A percentile compares a stretch with the other conserved stretches of the same genome.
phyloP scores from a whole-genome alignment of 2,329 filamentous ascomycete genomes.

The Aspergillus pseudoterreus region DNA sequence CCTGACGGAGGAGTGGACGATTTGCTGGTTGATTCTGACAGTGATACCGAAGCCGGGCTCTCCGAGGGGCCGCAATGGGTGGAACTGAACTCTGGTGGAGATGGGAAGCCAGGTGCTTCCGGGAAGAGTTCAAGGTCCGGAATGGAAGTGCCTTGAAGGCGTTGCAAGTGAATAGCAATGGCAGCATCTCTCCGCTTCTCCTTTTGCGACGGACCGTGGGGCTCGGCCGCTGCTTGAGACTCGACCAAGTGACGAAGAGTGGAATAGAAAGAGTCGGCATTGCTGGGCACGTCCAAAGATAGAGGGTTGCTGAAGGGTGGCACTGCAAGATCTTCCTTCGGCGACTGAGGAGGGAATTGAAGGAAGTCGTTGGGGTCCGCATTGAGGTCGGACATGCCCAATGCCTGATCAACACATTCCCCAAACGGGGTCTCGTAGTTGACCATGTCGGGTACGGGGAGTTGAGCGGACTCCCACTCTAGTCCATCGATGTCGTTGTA shows the following conservation, averaged over 20 bases:
- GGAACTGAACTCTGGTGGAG: conserved; percentile 29
- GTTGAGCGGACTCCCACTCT: conserved; percentile 20
- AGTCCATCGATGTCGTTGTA: conserved; percentile 21
- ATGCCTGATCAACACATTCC: conserved; percentile 13
- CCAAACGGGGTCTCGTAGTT: conserved; percentile 20
- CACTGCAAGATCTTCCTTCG: conserved; percentile 4
- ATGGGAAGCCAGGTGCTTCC: conserved; percentile 30
- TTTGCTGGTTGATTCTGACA: conserved; percentile 11
- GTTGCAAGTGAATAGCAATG: conserved; percentile 40
- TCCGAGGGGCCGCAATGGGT: conserved; percentile 19
- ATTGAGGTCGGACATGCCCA: conserved; percentile 12
- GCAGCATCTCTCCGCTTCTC: conserved; percentile 41
- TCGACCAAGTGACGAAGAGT: conserved; percentile 32
- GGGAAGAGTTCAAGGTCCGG: conserved; percentile 24
- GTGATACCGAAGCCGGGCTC: conserved; percentile 18
- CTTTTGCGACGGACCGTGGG: conserved; percentile 32
- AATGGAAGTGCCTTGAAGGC: conserved; percentile 29
- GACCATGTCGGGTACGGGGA: conserved; percentile 22
- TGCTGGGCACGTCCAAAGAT: conserved; percentile 11
- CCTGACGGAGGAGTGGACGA: conserved; percentile 14
- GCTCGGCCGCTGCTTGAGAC: conserved; percentile 35
- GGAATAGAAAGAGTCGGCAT: conserved; percentile 12
- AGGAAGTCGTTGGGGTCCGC: conserved; percentile 12
- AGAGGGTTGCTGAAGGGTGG: conserved; percentile 8
- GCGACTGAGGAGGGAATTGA: conserved; percentile 3